Base-by-base conservation (phyloP, 1,284 basidiomycete species). In the Ganoderma boninense region DNA sequence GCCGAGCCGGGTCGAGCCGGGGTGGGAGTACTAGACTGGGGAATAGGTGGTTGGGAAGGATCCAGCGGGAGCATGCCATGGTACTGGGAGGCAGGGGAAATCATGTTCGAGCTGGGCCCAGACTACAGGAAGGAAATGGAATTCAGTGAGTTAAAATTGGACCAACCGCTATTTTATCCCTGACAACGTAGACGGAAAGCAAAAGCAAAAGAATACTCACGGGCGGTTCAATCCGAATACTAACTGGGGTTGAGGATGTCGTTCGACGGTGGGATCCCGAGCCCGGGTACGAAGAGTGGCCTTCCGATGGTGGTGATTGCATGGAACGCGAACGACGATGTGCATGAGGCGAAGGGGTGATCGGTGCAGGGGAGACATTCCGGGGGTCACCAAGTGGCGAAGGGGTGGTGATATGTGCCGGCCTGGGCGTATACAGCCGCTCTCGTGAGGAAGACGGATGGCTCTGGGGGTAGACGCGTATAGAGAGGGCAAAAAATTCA, bases 161-260 rank as follows among this genome's bases (percentile, higher is more conserved):
- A 38, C 49, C 40, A 35, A 10, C 20, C 32, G 57, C 57, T 60
- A 60, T 38, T 40, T 23, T 40, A 60, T 18, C 29, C 56, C 18
- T 18, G 56, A 32, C 56, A 61, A 23, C 6, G n/a, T 40, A 38
- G 26, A 43, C 11, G 14, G 16, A 42, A 62, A 62, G 11, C 18
- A 44, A n/a, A 62, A 44, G 11, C 18, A 44, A n/a, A 40, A 57
- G 26, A 35, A 29, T 5, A 75, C 77, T 61, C 64, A 78, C 78
- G 32, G 78, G 78, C 54, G 78, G 75, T 46, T 76, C 74, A 49
- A 79, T 72, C 10, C 67, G 54, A 54, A 79, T 77, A 40, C 67
- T 69, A 29, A 77, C 67, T 20, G 65, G 71, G 42, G 69, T 71
- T 10, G 75, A 76, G 11, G 71, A 73, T 40, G 69, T 60, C 11